These are phyloP conservation scores for Geotrichum phurueaensis DNA, from an alignment of 1,139 yeast genomes.

Conservation along the genomic window DNA sequence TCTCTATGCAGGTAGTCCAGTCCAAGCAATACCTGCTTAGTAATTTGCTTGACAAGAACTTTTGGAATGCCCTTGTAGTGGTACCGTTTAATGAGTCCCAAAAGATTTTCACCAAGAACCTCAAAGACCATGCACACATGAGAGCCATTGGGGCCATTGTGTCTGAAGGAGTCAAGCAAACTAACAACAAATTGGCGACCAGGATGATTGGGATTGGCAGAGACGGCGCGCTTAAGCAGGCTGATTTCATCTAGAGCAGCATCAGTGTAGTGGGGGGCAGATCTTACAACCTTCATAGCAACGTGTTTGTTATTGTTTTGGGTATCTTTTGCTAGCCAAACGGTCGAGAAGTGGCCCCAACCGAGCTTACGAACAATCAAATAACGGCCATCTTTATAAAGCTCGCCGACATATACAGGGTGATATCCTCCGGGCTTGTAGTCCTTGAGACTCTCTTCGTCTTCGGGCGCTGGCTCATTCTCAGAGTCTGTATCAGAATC, in stretches of 20 bases:
- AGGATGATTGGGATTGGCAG: constrained; percentile 54
- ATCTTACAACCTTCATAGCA: constrained; percentile 78
- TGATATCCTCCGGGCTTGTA: constrained; percentile 83
- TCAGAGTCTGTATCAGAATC: constrained; percentile 10
- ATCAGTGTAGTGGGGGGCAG: constrained; percentile 63
- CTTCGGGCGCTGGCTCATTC: constrained; percentile 22
- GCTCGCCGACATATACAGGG: constrained; percentile 74
- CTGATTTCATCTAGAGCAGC: constrained; percentile 83
- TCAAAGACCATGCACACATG: constrained; percentile 90
- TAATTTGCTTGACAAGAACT: constrained; percentile 69
- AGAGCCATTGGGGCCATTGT: constrained; percentile 71
- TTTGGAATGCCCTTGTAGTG: constrained; percentile 69
- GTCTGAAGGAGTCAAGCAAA: constrained; percentile 67
- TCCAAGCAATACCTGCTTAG: constrained; percentile 69
- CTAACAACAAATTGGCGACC: constrained; percentile 68
- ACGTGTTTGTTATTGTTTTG: constrained; percentile 48
- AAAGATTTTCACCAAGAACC: constrained; percentile 74
- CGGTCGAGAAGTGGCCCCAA: constrained; percentile 90
- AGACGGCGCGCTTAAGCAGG: constrained; percentile 46
- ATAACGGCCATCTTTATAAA: constrained; percentile 52
- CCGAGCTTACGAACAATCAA: constrained; percentile 72
- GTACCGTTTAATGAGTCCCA: constrained; percentile 63
- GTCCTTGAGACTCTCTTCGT: constrained; percentile 67
- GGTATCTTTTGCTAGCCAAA: constrained; percentile 70
- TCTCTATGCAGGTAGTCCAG: constrained; percentile 75